Evolutionary conservation across 2,329 filamentous ascomycete species (phyloP), one percentile per base, ranked within the genome.

Genomic region (Fusarium miscanthi): DNA sequence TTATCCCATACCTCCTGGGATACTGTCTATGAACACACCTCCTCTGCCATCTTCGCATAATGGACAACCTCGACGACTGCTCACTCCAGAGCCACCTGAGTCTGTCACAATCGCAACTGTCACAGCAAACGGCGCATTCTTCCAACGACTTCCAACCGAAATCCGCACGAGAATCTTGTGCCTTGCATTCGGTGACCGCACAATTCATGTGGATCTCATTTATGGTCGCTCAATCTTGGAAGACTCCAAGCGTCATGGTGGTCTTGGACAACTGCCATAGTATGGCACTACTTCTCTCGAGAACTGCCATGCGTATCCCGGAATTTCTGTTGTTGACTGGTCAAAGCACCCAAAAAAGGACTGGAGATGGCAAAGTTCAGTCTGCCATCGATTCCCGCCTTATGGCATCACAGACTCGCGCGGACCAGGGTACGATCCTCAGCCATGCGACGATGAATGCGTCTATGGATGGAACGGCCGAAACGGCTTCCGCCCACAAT

Each of bases 341-440:
- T 9, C 2, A 5, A 19, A 19, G 37, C 10, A 7, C 37, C 19
- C 7, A 21, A 41, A 42, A 42, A 23, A 25, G 23, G 10, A 33
- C 8, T 48, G 45, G 45, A 3, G 2, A 12, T 80, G 77, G 78
- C 59, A 62, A 45, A 71, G 74, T 25, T 79, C 75, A 7, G 70
- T 78, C 2, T 80, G 76, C 31, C 76, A 79, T 61, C 72, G 75
- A 17, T 59, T 76, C 21, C 42, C 54, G 2, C 74, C 66, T 2
- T 49, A 41, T 10, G 33, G 63, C 0, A 6, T 17, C 1, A 11
- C 11, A 4, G 45, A 52, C n/a, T 11, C 9, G 2, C 27, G 33
- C 3, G 61, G 46, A 1, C 33, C 35, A 2, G 61, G 57, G 7
- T 62, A 40, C 10, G 7, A 64, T 21, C 33, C 62, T 35, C 58